phyloP scores from a whole-genome alignment of 805 yeast species.

The Ogataea sp. region DNA sequence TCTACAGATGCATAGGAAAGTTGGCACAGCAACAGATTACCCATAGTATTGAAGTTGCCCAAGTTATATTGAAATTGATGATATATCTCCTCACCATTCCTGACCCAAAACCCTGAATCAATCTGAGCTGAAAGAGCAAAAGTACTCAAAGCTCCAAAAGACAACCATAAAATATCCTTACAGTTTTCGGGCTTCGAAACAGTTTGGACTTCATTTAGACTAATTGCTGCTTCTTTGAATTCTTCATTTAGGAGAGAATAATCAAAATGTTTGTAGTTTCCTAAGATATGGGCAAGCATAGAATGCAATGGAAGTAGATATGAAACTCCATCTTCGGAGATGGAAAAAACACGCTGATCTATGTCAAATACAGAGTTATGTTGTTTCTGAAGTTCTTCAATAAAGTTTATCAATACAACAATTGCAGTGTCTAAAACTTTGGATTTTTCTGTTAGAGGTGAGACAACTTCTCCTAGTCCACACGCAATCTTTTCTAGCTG shows the following conservation, averaged over 20 bases:
- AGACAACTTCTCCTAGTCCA: constrained; percentile 17
- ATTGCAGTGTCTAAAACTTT: constrained; percentile 26
- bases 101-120: constrained; percentile 60
- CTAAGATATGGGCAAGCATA: constrained; percentile 38
- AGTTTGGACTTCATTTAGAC: not conserved
- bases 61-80: constrained; percentile 14
- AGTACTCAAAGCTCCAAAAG: constrained; percentile 53
- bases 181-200: not conserved
- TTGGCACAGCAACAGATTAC: constrained; percentile 41
- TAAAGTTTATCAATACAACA: constrained; percentile 4
- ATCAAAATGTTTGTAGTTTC: constrained; percentile 24
- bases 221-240: not conserved
- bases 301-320: constrained; percentile 56
- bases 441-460: constrained; percentile 11
- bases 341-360: not conserved
- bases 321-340: constrained; percentile 41
- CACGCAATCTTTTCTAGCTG: constrained; percentile 16
- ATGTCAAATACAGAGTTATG: not conserved
- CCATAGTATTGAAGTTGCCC: constrained; percentile 18
- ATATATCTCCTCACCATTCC: constrained; percentile 48
- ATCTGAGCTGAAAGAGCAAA: constrained; percentile 57
- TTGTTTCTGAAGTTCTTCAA: not conserved
- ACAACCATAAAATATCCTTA: constrained; percentile 14
- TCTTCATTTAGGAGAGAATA: not conserved
- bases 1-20: constrained; percentile 19